These are phyloP conservation scores for Hymenoscyphus fructigenus DNA, from an alignment of 2,329 filamentous ascomycete species.

Conservation along the genomic window DNA sequence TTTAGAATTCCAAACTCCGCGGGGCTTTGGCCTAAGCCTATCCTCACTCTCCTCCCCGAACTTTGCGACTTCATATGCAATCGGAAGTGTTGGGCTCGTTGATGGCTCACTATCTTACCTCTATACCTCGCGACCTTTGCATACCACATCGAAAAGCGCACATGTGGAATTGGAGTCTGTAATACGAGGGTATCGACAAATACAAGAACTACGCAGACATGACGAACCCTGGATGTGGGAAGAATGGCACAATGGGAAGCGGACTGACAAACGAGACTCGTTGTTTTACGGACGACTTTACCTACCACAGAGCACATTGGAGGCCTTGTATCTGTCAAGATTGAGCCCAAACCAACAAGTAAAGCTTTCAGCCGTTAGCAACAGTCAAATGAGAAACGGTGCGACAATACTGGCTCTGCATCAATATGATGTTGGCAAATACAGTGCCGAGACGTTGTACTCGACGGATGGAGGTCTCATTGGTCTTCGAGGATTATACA, in stretches of 20 bases:
- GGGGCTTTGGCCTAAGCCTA: conserved; percentile 79
- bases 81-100: conserved; percentile 85
- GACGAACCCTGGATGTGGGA: conserved; percentile 53
- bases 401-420: conserved; percentile 72
- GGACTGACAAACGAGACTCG: conserved; percentile 52
- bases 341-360: conserved; percentile 76
- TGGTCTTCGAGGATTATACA: conserved; percentile 86
- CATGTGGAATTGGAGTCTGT: conserved; percentile 74
- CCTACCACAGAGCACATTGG: conserved; percentile 79
- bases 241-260: conserved; percentile 50
- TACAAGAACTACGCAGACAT: conserved; percentile 62
- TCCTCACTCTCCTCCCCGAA: conserved; percentile 90
- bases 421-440: conserved; percentile 83
- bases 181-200: conserved; percentile 77
- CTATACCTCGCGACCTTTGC: conserved; percentile 82
- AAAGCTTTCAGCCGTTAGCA: conserved; percentile 76
- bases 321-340: conserved; percentile 79
- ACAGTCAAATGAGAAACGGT: conserved; percentile 68
- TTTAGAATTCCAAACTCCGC: conserved; percentile 83
- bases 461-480: conserved; percentile 90
- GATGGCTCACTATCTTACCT: conserved; percentile 97
- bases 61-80: conserved; percentile 90
- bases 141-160: conserved; percentile 67
- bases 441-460: conserved; percentile 84
- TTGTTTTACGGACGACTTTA: conserved; percentile 78